These are phyloP conservation scores for Nicotiana undulata DNA, from an alignment of 257 asterid species.

Conservation along the genomic window DNA sequence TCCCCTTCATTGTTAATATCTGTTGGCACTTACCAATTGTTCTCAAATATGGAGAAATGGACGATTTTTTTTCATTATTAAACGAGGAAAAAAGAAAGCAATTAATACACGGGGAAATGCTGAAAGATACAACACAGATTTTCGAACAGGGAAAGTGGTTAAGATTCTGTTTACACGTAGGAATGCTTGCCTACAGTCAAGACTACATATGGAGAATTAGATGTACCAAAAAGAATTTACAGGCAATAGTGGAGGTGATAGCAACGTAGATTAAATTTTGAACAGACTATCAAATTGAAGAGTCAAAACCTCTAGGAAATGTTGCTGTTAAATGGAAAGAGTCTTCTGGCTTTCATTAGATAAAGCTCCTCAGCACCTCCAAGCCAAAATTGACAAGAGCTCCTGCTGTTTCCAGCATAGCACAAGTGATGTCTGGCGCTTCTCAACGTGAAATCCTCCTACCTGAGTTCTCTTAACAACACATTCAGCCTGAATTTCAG, in stretches of 20 bases:
- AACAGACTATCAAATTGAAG: slow-evolving; percentile 13
- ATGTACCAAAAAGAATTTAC: neutral
- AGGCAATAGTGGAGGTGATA: neutral
- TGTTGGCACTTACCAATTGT: neutral
- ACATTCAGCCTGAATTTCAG: slow-evolving; percentile 49
- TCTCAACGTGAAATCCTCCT: slow-evolving; percentile 42
- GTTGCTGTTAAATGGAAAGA: neutral
- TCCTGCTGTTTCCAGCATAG: slow-evolving; percentile 40
- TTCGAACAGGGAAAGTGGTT: neutral
- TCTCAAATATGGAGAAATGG: neutral
- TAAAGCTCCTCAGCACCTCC: slow-evolving; percentile 38
- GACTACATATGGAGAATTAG: neutral
- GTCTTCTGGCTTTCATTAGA: slow-evolving; percentile 11
- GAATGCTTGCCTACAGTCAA: slow-evolving; percentile 2
- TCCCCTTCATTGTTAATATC: neutral
- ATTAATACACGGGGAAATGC: neutral
- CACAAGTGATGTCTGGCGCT: slow-evolving; percentile 34
- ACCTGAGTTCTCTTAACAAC: slow-evolving; percentile 30
- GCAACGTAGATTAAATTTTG: neutral
- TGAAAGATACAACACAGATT: neutral
- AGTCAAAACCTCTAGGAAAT: slow-evolving; percentile 19
- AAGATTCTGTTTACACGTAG: neutral
- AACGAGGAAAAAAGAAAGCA: neutral
- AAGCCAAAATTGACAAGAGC: slow-evolving; percentile 37
- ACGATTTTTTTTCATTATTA: too few species aligned